Percentiles rank a stretch among this genome's conserved stretches.
Conservation (phyloP, 2,329 filamentous ascomycete genomes). For the Byssoonygena ceratinophila region DNA sequence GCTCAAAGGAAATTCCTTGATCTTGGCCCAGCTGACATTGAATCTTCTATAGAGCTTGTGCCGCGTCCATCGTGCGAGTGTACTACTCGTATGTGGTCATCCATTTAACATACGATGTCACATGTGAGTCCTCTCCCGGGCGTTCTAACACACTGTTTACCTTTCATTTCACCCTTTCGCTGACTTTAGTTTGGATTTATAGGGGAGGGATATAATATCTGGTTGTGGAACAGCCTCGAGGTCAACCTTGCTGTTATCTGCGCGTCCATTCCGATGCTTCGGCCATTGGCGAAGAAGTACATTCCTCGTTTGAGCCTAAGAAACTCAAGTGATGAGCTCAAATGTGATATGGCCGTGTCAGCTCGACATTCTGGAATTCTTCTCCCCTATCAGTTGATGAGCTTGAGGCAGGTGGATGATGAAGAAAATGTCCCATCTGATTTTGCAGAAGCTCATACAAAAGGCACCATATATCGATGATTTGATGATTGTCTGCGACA, state of each 20-base stretch:
- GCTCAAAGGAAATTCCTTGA: neutral
- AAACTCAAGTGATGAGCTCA: neutral
- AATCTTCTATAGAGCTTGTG: constrained; percentile 13
- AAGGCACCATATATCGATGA: no score
- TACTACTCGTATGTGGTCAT: constrained; percentile 15
- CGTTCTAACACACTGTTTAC: neutral
- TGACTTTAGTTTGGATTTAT: neutral
- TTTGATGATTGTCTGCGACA: no score
- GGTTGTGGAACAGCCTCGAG: constrained; percentile 19
- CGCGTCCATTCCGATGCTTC: constrained; percentile 18
- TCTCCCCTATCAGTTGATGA: neutral
- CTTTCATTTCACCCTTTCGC: neutral
- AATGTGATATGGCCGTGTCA: no score
- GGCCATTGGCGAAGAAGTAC: constrained; percentile 16
- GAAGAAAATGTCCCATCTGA: neutral
- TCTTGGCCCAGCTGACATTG: neutral
- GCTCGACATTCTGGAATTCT: neutral
- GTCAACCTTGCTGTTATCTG: constrained; percentile 20
- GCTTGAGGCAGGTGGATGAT: neutral
- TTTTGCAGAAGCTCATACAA: neutral
- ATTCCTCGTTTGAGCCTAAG: constrained; percentile 12
- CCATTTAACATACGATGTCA: constrained; percentile 15
- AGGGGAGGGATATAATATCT: constrained; percentile 18
- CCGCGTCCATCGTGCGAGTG: constrained; percentile 13
- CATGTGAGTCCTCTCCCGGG: constrained; percentile 12